Percentiles rank a stretch among this genome's conserved stretches.
Evolutionary conservation across 208 protist species (phyloP).

Genomic region (Wallacemonas sp.): DNA sequence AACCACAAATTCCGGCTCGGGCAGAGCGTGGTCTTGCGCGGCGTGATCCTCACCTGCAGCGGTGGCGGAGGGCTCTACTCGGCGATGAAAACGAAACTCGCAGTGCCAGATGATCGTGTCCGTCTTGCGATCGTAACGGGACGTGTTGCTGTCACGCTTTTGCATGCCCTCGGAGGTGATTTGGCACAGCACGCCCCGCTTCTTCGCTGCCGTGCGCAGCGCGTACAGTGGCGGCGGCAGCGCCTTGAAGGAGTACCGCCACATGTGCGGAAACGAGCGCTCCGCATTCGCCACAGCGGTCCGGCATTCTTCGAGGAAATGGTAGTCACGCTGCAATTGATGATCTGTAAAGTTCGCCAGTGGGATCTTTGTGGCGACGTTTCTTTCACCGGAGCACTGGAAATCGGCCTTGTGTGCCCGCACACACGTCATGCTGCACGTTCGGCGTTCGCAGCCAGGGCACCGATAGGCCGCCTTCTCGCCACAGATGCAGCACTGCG

Average conservation of each 20-base stretch:
- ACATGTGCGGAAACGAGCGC: constrained; percentile 49
- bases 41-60: no score
- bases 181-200: constrained; percentile 84
- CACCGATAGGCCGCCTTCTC: constrained; percentile 69
- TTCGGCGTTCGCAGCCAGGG: constrained; percentile 64
- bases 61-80: no score
- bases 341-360: constrained; percentile 71
- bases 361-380: constrained; percentile 56
- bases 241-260: constrained; percentile 61
- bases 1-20: constrained; percentile 37
- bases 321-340: constrained; percentile 80
- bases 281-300: constrained; percentile 68
- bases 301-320: constrained; percentile 79
- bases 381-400: constrained; percentile 55
- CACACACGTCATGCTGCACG: constrained; percentile 82
- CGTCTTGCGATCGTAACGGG: constrained; percentile 59
- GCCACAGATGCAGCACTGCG: constrained; percentile 70
- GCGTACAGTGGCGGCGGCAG: constrained; percentile 73
- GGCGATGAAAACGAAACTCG: constrained; percentile 68
- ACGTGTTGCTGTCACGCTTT: constrained; percentile 82
- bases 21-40: neutral
- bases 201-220: constrained; percentile 72
- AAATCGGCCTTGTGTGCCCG: constrained; percentile 71
- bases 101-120: constrained; percentile 86
- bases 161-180: constrained; percentile 87